These are phyloP conservation scores for Podila minutissima DNA, from an alignment of 192 early-diverging fungal genomes.

Conservation along the genomic window DNA sequence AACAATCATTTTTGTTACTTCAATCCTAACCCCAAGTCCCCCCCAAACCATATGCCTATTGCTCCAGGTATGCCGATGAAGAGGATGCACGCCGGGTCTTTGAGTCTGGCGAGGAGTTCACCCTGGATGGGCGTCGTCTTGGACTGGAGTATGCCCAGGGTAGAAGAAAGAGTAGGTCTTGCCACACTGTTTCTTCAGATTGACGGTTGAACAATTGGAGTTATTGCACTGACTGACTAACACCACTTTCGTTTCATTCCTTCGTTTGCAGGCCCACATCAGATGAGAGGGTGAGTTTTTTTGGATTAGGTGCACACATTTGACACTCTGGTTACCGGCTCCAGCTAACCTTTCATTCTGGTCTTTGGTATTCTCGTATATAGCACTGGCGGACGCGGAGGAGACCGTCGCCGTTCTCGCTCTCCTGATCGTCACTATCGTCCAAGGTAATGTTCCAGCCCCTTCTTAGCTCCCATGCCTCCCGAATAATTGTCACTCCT, in stretches of 20 bases:
- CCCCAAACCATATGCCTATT: constrained; percentile 1
- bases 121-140: constrained; percentile 41
- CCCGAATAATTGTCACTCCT: neutral
- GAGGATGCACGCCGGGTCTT: constrained; percentile 39
- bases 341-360: neutral
- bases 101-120: constrained; percentile 43
- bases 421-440: constrained; percentile 46
- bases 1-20: neutral
- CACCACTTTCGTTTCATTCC: neutral
- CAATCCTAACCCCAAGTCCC: constrained; percentile 1
- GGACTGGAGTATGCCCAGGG: constrained; percentile 42
- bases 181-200: too few relatives aligned
- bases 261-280: constrained; percentile 23
- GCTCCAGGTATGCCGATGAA: constrained; percentile 41
- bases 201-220: neutral
- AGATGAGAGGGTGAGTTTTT: constrained; percentile 43
- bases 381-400: constrained; percentile 18
- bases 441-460: constrained; percentile 21
- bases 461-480: neutral
- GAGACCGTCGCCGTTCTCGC: constrained; percentile 42
- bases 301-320: neutral
- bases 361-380: constrained; percentile 10
- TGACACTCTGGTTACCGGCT: neutral
- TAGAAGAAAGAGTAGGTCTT: constrained; percentile 43
- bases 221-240: neutral